Evolutionary conservation across 176 grass and related monocot genomes (phyloP).

Genomic region (Canna indica): DNA sequence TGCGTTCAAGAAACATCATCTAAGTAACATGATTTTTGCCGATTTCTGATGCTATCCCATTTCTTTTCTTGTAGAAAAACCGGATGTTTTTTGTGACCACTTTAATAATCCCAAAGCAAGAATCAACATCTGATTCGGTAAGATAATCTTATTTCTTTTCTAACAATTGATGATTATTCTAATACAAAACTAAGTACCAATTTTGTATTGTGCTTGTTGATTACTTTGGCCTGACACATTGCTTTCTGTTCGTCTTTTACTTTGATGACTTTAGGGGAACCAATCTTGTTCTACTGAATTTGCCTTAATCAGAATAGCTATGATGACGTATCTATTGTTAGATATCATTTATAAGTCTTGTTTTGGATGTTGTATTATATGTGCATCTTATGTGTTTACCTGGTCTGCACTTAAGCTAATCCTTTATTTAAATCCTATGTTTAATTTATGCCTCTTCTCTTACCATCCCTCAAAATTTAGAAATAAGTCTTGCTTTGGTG

Average conservation of each 20-base stretch:
- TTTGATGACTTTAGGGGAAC: background rate
- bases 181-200: background rate
- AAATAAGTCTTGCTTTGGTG: background rate
- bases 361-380: background rate
- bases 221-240: background rate
- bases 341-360: background rate
- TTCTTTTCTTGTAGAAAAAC: constrained; percentile 72
- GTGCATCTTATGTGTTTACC: background rate
- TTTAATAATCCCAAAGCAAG: constrained; percentile 97
- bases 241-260: background rate
- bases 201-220: background rate
- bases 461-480: background rate
- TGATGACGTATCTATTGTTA: background rate
- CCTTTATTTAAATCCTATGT: background rate
- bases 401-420: background rate
- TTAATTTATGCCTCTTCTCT: background rate
- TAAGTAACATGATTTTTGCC: constrained; percentile 13
- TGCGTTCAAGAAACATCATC: constrained; percentile 9
- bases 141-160: constrained; percentile 21
- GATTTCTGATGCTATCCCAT: constrained; percentile 27
- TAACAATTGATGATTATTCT: background rate
- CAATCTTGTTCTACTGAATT: background rate
- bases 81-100: constrained; percentile 85
- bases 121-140: constrained; percentile 92
- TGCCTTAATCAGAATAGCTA: background rate